These are phyloP conservation scores for Kodamaea sp. DNA, from an alignment of 1,139 yeast genomes.

Conservation along the genomic window DNA sequence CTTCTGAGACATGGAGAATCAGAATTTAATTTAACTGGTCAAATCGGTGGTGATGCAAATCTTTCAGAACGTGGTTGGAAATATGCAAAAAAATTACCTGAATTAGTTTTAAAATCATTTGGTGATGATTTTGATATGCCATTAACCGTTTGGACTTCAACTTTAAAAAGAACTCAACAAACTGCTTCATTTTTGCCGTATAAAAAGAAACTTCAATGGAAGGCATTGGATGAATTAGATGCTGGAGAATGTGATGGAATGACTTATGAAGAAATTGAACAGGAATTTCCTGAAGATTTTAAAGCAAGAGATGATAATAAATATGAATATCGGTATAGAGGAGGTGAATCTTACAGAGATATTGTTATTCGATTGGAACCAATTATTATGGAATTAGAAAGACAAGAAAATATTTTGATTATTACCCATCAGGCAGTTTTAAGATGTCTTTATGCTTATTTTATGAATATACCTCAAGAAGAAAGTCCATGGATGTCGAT, in stretches of 20 bases:
- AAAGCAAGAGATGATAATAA: conserved; percentile 94
- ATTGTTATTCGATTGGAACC: conserved; percentile 94
- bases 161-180: conserved; percentile 87
- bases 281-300: conserved; percentile 86
- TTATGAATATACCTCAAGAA: conserved; percentile 97
- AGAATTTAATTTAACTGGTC: conserved; percentile 85
- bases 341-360: conserved; percentile 96
- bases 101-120: conserved; percentile 66
- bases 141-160: conserved; percentile 94
- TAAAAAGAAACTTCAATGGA: conserved; percentile 81
- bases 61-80: conserved; percentile 81
- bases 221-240: conserved; percentile 93
- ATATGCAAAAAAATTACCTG: conserved; percentile 82
- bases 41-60: conserved; percentile 93
- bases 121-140: conserved; percentile 63
- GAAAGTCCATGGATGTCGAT: conserved; percentile 99
- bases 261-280: conserved; percentile 81
- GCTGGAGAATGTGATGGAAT: conserved; percentile 98
- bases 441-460: conserved; percentile 94
- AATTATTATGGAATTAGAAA: conserved; percentile 94
- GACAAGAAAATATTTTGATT: conserved; percentile 92
- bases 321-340: conserved; percentile 91
- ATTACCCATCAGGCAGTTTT: conserved; percentile 97
- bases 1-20: conserved; percentile 95
- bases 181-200: conserved; percentile 83